phyloP scores from a whole-genome alignment of 805 yeast species.

The Dipodascopsis tothii region DNA sequence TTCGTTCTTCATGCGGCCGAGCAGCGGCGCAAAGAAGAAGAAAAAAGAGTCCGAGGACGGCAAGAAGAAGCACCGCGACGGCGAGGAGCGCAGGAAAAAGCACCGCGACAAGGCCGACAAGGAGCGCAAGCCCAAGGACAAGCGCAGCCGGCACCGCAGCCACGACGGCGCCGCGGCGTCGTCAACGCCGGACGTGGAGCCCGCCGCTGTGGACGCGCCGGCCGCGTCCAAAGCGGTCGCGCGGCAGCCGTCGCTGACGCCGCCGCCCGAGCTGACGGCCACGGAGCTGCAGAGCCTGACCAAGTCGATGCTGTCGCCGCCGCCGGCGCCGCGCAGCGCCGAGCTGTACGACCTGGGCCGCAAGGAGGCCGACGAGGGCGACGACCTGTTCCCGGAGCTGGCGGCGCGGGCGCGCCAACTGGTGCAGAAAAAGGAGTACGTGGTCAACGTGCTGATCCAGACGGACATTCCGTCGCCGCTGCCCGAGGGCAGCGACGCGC shows the following conservation, averaged over 20 bases:
- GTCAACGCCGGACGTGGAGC: neutral
- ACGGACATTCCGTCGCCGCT: neutral
- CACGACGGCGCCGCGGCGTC: neutral
- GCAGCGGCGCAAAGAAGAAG: neutral
- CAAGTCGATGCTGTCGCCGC: neutral
- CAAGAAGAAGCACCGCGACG: neutral
- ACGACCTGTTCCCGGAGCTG: constrained; percentile 15
- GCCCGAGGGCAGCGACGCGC: neutral
- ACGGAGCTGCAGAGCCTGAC: constrained; percentile 3
- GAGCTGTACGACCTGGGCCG: neutral
- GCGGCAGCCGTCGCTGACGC: constrained; percentile 9
- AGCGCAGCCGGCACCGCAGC: neutral
- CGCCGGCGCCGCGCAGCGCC: neutral
- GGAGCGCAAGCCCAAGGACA: neutral
- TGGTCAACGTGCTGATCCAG: constrained; percentile 4
- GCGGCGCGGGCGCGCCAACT: constrained; percentile 14
- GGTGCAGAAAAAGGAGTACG: neutral
- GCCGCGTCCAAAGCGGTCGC: neutral
- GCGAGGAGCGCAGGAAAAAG: neutral
- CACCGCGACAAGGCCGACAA: too few relatives aligned
- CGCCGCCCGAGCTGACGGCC: constrained; percentile 10
- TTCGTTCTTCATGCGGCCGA: constrained; percentile 1
- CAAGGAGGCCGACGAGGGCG: neutral
- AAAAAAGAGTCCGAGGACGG: too few relatives aligned
- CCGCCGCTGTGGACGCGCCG: neutral